Conservation (phyloP, 768 basidiomycete species). For the Cystobasidium tubakii region DNA sequence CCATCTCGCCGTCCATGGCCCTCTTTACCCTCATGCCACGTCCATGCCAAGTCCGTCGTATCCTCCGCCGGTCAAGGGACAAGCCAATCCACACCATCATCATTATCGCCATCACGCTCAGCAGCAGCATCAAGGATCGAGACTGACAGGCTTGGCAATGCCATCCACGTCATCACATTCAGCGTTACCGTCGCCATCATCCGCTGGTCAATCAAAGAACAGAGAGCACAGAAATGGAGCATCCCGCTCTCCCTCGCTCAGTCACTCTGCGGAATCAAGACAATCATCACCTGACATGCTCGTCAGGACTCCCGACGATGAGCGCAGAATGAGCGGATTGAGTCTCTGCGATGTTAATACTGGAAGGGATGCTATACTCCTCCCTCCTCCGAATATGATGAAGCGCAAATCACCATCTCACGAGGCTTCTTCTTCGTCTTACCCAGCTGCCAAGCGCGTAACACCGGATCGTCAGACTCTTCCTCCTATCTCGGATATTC, state of each 20-base stretch:
- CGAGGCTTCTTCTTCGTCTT: not conserved
- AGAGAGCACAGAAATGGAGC: not conserved
- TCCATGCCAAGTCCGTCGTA: not conserved
- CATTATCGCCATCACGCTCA: not conserved
- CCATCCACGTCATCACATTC: constrained; percentile 4
- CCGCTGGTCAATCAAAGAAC: not conserved
- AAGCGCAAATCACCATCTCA: not conserved
- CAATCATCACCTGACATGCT: not conserved
- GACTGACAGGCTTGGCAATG: not conserved
- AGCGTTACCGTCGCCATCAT: not conserved
- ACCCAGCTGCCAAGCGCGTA: not conserved
- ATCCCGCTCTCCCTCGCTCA: not conserved
- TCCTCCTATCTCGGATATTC: not conserved
- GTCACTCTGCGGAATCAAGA: not conserved
- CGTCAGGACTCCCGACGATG: not conserved
- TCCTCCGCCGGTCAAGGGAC: not conserved
- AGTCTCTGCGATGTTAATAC: not conserved
- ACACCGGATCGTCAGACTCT: constrained; percentile 3
- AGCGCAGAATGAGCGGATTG: not conserved
- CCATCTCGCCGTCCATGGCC: constrained; percentile 32
- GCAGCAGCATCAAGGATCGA: not conserved
- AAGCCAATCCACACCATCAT: not conserved
- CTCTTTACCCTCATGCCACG: constrained; percentile 5
- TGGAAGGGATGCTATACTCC: not conserved
- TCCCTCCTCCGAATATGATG: not conserved